phyloP scores from a whole-genome alignment of 2,329 filamentous ascomycete genomes.

The Paracoccidioides brasiliensis region DNA sequence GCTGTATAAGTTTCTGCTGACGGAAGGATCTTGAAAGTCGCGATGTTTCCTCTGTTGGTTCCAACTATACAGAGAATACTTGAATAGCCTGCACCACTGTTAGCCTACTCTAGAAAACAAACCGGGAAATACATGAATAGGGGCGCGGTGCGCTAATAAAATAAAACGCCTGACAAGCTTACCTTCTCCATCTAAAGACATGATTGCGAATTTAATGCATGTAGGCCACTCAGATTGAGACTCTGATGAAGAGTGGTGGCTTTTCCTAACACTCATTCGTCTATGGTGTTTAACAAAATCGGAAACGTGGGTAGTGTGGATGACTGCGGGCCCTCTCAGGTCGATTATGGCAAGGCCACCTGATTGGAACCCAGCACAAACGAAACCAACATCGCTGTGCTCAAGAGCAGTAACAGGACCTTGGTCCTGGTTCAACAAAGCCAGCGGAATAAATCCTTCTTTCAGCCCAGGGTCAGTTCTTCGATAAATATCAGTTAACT shows the following conservation, averaged over 20 bases:
- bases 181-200: constrained; percentile 83
- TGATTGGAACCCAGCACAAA: constrained; percentile 72
- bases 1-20: constrained; percentile 59
- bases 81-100: constrained; percentile 54
- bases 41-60: constrained; percentile 68
- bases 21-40: constrained; percentile 83
- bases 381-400: constrained; percentile 85
- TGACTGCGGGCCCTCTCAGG: constrained; percentile 71
- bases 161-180: constrained; percentile 9
- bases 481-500: constrained; percentile 59
- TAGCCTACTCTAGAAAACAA: constrained; percentile 1
- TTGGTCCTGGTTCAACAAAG: constrained; percentile 70
- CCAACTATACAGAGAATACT: constrained; percentile 88
- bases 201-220: constrained; percentile 75
- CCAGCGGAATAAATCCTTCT: constrained; percentile 67
- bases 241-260: constrained; percentile 36
- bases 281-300: constrained; percentile 70
- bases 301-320: constrained; percentile 58
- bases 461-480: constrained; percentile 61
- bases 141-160: background rate
- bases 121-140: background rate
- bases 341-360: constrained; percentile 75
- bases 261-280: constrained; percentile 54
- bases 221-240: constrained; percentile 60
- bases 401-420: constrained; percentile 68